Base-by-base conservation (phyloP, 2,329 filamentous ascomycete genomes). In the Trichoderma polysporum region DNA sequence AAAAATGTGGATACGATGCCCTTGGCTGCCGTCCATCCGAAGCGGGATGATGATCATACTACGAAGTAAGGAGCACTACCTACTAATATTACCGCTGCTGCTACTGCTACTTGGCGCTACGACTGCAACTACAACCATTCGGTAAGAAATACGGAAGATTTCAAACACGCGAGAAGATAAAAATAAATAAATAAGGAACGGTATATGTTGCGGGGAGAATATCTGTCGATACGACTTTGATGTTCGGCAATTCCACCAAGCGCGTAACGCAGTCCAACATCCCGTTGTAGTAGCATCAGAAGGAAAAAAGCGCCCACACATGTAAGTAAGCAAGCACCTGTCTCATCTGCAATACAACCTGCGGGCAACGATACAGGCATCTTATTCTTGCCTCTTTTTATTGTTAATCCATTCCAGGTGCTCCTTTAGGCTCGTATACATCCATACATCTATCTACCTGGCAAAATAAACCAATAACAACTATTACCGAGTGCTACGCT, bases 1-100 rank as follows among this genome's bases (percentile, higher is more conserved):
- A 15, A n/a, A 58, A 58, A 9, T 60, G 57, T 60, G 57, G 57
- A 60, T 60, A 49, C 58, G n/a, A 10, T 27, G 57, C 19, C 45
- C 19, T 47, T 60, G 37, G 7, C 41, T 59, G 39, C 39, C 57
- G 58, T 52, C 58, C 22, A 61, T 35, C 45, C 31, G 58, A 61
- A 37, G 31, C 13, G 17, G 27, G 31, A 31, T 37, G 58, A 60
- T 50, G 13, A 49, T 27, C 31, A 61, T 29, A 10, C 27, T 60
- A 45, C n/a, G 7, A 9, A 19, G 12, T 12, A n/a, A n/a, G n/a
- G n/a, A n/a, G n/a, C n/a, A 45, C n/a, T 45, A 10, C n/a, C n/a
- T 45, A 45, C n/a, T n/a, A 19, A 8, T 35, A 41, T 3, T 17
- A n/a, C n/a, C 7, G 7, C 8, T 41, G n/a, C 41, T 45, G 12